A percentile compares a stretch with the other conserved stretches of the same genome.
phyloP scores from a whole-genome alignment of 2,329 filamentous ascomycete species.

The Grosmannia serpens region DNA sequence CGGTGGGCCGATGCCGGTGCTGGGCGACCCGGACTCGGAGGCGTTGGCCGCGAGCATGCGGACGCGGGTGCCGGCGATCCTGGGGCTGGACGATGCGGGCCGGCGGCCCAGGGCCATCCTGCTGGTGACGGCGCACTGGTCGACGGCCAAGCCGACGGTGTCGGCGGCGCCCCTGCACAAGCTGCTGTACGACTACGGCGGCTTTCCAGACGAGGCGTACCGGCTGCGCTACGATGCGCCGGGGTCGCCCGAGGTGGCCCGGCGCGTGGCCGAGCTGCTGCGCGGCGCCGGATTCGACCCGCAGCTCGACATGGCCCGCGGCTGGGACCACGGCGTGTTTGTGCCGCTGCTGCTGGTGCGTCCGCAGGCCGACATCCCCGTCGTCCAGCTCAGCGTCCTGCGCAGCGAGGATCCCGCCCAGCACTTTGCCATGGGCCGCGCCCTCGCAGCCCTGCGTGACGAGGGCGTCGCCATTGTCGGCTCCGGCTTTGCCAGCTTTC shows the following conservation, averaged over 20 bases:
- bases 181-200: constrained; percentile 45
- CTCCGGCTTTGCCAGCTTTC: constrained; percentile 48
- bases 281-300: constrained; percentile 32
- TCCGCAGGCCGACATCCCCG: constrained; percentile 38
- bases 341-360: constrained; percentile 43
- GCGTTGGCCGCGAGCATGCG: constrained; percentile 39
- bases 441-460: constrained; percentile 35
- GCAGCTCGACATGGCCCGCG: constrained; percentile 26
- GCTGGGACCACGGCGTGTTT: constrained; percentile 53
- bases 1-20: constrained; percentile 44
- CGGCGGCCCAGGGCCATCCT: constrained; percentile 32
- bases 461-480: constrained; percentile 46
- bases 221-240: constrained; percentile 43
- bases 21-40: constrained; percentile 41
- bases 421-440: constrained; percentile 41
- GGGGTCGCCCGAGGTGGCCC: constrained; percentile 41
- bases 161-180: constrained; percentile 34
- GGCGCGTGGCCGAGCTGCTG: constrained; percentile 33
- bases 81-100: constrained; percentile 39
- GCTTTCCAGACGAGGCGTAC: constrained; percentile 46
- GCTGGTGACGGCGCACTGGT: constrained; percentile 49
- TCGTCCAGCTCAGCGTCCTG: constrained; percentile 47
- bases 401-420: constrained; percentile 33
- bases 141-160: constrained; percentile 34
- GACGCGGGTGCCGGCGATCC: constrained; percentile 40